Base-by-base conservation (phyloP, 2,329 filamentous ascomycete genomes). In the Botrytis deweyae region DNA sequence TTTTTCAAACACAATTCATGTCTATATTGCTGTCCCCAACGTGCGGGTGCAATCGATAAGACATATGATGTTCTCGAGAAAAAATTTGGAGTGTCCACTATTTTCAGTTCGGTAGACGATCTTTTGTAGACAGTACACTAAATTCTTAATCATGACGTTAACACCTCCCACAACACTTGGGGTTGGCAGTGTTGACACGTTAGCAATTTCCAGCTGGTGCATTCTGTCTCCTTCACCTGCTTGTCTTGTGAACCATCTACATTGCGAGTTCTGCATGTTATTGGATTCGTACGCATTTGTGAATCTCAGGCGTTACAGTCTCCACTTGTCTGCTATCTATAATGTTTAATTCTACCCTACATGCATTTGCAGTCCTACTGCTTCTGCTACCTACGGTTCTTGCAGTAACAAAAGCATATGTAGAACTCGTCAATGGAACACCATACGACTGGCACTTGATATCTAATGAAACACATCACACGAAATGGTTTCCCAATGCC, bases 381-480 rank as follows among this genome's bases (percentile, higher is more conserved):
- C 38, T 71, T 22, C 16, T 42, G 4, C 9, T 46, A 29, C 40
- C 55, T 33, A 44, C 58, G 46, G 75, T 74, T 10, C 33, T 63
- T 20, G 74, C 76, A 38, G 73, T 55, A 22, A 72, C 73, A 18
- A 74, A 71, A 42, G 75, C 75, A 33, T 75, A 70, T 46, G 33
- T 66, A 4, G 44, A 72, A 22, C 55, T 79, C 10, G 74, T 76
- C 52, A 78, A 78, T 65, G 72, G 65, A 20, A 76, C 75, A 20
- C 77, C 77, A 2, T 77, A 78, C 64, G 73, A 77, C 29, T 78
- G 77, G 77, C 74, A 72, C 16, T 68, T 78, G 1, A 75, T 70
- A 14, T 69, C 69, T 36, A 61, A 44, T 3, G 74, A 77, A 59
- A 58, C 69, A 36, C 75, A 76, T 62, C 77, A 76, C 29, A 77